Evolutionary conservation across 2,329 filamentous ascomycete species (phyloP).

Genomic region (Monosporascus cannonballus): DNA sequence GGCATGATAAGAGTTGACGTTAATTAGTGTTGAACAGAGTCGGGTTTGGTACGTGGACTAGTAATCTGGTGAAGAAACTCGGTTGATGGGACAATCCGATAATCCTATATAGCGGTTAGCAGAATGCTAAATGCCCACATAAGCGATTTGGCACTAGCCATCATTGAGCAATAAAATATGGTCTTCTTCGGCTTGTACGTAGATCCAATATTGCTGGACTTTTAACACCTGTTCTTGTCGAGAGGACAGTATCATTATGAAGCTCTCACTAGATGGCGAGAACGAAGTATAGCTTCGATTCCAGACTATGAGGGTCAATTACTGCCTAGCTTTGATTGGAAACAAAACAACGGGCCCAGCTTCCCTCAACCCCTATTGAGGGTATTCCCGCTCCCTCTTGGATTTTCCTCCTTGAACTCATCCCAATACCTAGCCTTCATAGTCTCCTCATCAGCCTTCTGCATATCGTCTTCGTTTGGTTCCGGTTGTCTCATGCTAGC

Average conservation of each 20-base stretch:
- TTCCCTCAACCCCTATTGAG: constrained; percentile 59
- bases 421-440: constrained; percentile 95
- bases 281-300: background rate
- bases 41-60: too few species aligned
- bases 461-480: constrained; percentile 82
- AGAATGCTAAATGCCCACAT: too few species aligned
- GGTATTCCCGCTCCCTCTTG: constrained; percentile 76
- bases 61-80: background rate
- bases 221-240: too few species aligned
- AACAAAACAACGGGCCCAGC: background rate
- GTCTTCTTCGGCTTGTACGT: too few species aligned
- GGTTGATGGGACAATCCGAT: too few species aligned
- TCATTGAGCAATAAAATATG: too few species aligned
- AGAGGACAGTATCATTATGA: too few species aligned
- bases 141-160: too few species aligned
- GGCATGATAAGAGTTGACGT: background rate
- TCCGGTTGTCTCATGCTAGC: constrained; percentile 62
- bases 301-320: background rate
- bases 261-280: too few species aligned
- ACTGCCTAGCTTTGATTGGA: background rate
- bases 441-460: constrained; percentile 82
- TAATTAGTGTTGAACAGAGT: background rate
- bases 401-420: constrained; percentile 86
- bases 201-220: too few species aligned
- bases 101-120: too few species aligned